Base-by-base conservation (phyloP, 495 filamentous ascomycete genomes). In the Xylaria venustula region DNA sequence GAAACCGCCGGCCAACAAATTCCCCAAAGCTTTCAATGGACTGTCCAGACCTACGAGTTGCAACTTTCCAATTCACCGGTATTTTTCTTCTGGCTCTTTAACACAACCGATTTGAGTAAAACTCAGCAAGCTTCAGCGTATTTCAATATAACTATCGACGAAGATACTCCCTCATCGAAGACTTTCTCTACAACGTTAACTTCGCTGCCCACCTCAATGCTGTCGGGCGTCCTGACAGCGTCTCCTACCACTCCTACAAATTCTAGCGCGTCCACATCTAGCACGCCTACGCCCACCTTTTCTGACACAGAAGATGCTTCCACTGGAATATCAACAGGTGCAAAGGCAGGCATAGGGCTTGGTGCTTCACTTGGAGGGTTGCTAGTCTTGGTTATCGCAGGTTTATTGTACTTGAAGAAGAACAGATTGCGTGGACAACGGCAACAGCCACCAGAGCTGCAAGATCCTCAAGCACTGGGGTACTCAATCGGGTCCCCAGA, bases 31-130 rank as follows among this genome's bases (percentile, higher is more conserved):
- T 56, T 56, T 11, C n/a, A 45, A 2, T 56, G 53, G 53, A 56
- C 53, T 5, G 53, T 56, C n/a, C 53, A 56, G 28, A 56, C 53
- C 0, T 56, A 56, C 26, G 53, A 46, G 3, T 28, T 56, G 0
- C 40, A 56, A 20, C 53, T 56, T 17, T 20, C 40, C 3, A 6
- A 15, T n/a, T 45, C 41, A 4, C 40, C 37, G 3, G 25, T 45
- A 0, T 56, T 56, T 20, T 56, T 45, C 53, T 46, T 56, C 41
- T 54, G 50, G 50, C n/a, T 54, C 11, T n/a, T 1, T 5, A 15
- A 41, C 19, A 52, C 17, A 12, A 15, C 22, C 4, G 34, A 54
- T 8, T 52, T 30, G 17, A 52, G 19, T 17, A 22, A 19, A 0
- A 11, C 30, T 34, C 50, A 54, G 34, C 50, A 54, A 28, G 26